These are phyloP conservation scores for Aspergillus indologenus DNA, from an alignment of 495 filamentous ascomycete species.

Conservation along the genomic window DNA sequence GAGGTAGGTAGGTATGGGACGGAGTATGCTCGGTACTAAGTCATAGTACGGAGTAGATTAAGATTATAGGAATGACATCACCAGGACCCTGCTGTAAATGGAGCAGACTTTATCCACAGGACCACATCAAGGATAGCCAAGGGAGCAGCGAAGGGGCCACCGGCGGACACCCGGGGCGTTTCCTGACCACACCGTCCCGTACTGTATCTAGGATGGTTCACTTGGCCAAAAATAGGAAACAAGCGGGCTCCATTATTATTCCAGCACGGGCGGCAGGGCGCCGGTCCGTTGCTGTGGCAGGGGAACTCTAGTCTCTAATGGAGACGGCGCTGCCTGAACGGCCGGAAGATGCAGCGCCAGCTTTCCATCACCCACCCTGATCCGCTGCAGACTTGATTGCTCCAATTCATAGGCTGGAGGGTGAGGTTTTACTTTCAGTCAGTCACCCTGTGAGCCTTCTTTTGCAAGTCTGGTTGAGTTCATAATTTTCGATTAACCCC, in stretches of 20 bases:
- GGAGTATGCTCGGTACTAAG: too few relatives aligned
- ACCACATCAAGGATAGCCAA: not conserved
- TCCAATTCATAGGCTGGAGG: constrained; percentile 4
- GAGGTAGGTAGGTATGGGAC: too few relatives aligned
- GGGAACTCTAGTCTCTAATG: constrained; percentile 24
- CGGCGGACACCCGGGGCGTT: constrained; percentile 4
- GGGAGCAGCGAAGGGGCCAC: not conserved
- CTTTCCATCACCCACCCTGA: constrained; percentile 21
- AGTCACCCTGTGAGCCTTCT: not conserved
- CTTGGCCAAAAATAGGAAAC: constrained; percentile 1
- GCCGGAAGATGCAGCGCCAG: constrained; percentile 10
- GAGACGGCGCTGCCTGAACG: constrained; percentile 25
- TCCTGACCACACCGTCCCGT: not conserved
- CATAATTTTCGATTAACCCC: not conserved
- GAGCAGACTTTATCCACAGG: constrained; percentile 7
- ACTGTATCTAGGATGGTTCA: not conserved
- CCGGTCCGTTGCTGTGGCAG: constrained; percentile 39
- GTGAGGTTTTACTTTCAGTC: not conserved
- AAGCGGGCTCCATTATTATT: not conserved
- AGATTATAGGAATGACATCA: not conserved
- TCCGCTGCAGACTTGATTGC: constrained; percentile 17
- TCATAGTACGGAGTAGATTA: too few relatives aligned
- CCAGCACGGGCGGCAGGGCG: constrained; percentile 19
- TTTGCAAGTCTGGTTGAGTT: not conserved
- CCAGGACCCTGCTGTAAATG: not conserved